Evolutionary conservation across 371 early-diverging fungal species (phyloP), one percentile per base, ranked within the genome.

Genomic region (Entomophthora muscae): DNA sequence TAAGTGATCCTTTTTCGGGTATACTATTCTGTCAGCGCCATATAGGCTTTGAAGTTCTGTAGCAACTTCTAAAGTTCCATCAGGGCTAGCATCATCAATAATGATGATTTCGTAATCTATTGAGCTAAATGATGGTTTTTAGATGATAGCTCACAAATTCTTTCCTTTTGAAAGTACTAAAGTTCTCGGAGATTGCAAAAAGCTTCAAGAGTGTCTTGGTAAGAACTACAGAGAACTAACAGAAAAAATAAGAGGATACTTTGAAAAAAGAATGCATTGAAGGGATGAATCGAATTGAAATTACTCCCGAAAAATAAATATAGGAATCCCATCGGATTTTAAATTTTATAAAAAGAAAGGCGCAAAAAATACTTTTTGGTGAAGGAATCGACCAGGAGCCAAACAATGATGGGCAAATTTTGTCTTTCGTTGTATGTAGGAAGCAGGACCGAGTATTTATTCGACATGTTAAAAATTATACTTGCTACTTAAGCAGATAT

Each of bases 371-470:
- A 83, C 83, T 90, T 71, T 68, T 90, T 87, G 53, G 79, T 76
- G 66, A 98, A 93, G 1, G 86, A 85, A 72, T 88, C 88, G 31
- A 84, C 83, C 52, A 98, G 73, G 64, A 98, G 74, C 86, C 90
- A 93, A 55, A 85, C 76, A 69, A 99, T 92, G 67, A 94, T 88
- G 52, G 92, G 92, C 68, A 98, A 78, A 74, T 98, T 98, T 68
- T 94, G 88, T 65, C 92, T 84, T 75, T 99, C 99, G 71, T 99
- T 98, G 78, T 98, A 98, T 42, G 99, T 99, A 31, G 99, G 98
- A 32, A 99, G 75, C 51, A 97, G 82, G 12, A 97, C 93, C 13
- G 92, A 90, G 72, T 93, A 95, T 66, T 81, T 66, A 65, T 63
- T 30, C 17, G 13, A 28, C 64, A 64, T 64, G 3, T 63, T 63